Evolutionary conservation across 2,329 filamentous ascomycete species (phyloP), one percentile per base, ranked within the genome.

Genomic region (Hymenoscyphus fructigenus): DNA sequence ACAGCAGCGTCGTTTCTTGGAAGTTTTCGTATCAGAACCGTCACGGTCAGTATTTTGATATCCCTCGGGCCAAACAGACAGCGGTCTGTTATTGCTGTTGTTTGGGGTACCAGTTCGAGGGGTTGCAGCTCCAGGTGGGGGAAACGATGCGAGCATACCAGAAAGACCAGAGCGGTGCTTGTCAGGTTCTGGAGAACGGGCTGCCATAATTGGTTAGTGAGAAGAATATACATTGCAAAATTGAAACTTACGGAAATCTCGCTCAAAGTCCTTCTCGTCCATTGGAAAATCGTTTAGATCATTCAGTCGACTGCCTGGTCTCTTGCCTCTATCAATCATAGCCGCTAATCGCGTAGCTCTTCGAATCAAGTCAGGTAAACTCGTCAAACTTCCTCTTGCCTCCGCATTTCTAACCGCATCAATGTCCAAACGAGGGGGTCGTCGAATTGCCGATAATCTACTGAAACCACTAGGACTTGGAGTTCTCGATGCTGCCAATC

Each of bases 301-400:
- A 53, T 85, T 83, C 59, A 87, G 78, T 17, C 83, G 82, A 72
- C 87, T 89, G 26, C 80, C 85, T 32, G 87, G 87, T 69, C 87
- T 80, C 68, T 81, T 89, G 14, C 94, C 94, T 69, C 88, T 88
- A 72, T 98, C 94, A 65, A 99, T 88, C 78, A 96, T 93, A 0
- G 91, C 87, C 17, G 93, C 94, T 44, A 98, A 81, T 69, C 87
- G 88, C 0, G 94, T 98, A 12, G 95, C 95, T 71, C 95, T 87
- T 73, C 88, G 85, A 70, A 99, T 98, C 66, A 99, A 80, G 75
- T 98, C 95, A 0, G 93, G 91, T 65, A 99, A 80, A 77, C 93
- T 97, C 1, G 95, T 98, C 68, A 97, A 82, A 75, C 93, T 97
- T 3, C 92, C 93, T 73, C 95, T 87, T 1, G 90, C 86, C 76